phyloP scores from a whole-genome alignment of 371 early-diverging fungal genomes.

The Syncephalastrum racemosum region DNA sequence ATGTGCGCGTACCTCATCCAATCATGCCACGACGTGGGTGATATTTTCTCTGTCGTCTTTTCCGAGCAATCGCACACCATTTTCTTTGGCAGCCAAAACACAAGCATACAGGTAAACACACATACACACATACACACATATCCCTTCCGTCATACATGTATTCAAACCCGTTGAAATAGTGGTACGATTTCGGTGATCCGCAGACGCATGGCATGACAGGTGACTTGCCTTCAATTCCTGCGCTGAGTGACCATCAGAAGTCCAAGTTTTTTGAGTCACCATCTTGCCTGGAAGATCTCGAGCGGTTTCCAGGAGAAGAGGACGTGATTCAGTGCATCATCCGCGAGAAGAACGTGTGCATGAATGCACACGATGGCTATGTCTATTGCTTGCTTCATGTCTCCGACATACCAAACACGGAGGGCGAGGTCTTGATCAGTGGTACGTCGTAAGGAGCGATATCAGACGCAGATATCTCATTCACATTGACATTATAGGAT shows the following conservation, averaged over 20 bases:
- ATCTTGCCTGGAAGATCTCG: constrained; percentile 19
- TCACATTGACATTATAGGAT: constrained; percentile 30
- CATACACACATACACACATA: too few species aligned
- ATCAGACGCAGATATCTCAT: neutral
- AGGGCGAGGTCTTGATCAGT: constrained; percentile 63
- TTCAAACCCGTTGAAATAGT: constrained; percentile 22
- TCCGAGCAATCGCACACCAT: constrained; percentile 51
- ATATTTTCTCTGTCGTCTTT: constrained; percentile 71
- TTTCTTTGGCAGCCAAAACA: constrained; percentile 80
- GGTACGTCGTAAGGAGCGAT: constrained; percentile 23
- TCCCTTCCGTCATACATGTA: neutral
- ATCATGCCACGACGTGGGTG: constrained; percentile 76
- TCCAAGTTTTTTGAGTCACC: constrained; percentile 42
- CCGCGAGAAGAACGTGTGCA: constrained; percentile 52
- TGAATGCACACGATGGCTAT: constrained; percentile 76
- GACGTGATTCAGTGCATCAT: constrained; percentile 56
- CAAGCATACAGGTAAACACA: constrained; percentile 75
- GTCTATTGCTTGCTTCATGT: constrained; percentile 68
- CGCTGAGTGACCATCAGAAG: constrained; percentile 37
- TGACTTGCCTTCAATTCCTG: constrained; percentile 34
- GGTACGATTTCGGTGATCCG: constrained; percentile 61
- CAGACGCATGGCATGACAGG: constrained; percentile 45
- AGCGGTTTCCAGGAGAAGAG: constrained; percentile 26
- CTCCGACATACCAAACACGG: constrained; percentile 49
- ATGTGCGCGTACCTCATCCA: constrained; percentile 64